These are phyloP conservation scores for Cladobotryum mycophilum DNA, from an alignment of 2,329 filamentous ascomycete species.

Conservation along the genomic window DNA sequence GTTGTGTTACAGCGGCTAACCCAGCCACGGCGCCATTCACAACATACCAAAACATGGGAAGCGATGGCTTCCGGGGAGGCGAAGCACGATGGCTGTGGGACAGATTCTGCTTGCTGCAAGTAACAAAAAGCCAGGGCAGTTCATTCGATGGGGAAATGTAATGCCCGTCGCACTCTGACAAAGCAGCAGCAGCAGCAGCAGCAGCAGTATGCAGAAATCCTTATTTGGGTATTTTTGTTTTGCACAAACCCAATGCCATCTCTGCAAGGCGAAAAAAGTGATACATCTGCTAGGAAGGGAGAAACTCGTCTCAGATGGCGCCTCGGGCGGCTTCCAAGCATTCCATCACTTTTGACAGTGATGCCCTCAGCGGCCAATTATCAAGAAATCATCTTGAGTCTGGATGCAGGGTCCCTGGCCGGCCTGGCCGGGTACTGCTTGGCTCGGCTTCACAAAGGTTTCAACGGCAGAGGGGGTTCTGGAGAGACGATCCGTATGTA, in stretches of 20 bases:
- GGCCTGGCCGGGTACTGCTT: not conserved
- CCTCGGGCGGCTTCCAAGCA: not conserved
- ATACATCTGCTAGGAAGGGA: not conserved
- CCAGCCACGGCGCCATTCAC: too few species aligned
- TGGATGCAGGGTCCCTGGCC: not conserved
- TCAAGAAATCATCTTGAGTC: too few species aligned
- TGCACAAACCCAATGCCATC: not conserved
- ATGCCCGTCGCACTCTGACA: too few species aligned
- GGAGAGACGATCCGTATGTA: not conserved
- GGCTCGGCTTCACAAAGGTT: not conserved
- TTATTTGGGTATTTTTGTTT: not conserved
- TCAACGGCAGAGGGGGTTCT: not conserved
- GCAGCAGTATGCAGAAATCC: not conserved
- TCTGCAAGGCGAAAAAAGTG: too few species aligned
- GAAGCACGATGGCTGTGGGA: conserved; percentile 8
- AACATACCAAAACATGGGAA: too few species aligned
- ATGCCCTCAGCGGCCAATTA: not conserved
- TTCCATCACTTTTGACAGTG: not conserved
- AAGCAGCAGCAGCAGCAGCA: too few species aligned
- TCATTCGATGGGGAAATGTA: not conserved
- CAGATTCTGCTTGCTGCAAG: conserved; percentile 3
- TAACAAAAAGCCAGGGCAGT: not conserved
- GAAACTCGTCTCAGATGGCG: not conserved
- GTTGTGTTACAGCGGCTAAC: too few species aligned
- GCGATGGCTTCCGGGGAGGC: conserved; percentile 5